A percentile compares a stretch with the other conserved stretches of the same genome.
These are phyloP conservation scores for Eurotiales sp. DNA, from an alignment of 2,329 filamentous ascomycete genomes.

Conservation along the genomic window DNA sequence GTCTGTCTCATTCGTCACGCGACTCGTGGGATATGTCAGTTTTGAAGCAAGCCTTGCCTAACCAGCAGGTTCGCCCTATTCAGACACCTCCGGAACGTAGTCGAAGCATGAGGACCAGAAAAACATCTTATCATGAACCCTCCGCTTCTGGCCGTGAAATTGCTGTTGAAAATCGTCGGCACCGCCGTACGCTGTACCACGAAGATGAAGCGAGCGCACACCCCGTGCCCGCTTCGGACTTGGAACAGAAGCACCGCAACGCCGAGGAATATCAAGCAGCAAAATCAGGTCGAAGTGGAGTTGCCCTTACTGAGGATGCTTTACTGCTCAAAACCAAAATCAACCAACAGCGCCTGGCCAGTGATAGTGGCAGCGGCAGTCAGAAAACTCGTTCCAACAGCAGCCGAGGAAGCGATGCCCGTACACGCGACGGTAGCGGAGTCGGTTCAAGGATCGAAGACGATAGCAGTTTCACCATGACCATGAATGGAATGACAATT, in stretches of 20 bases:
- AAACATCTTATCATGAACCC: conserved; percentile 34
- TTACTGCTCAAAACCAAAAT: conserved; percentile 29
- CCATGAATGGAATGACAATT: conserved; percentile 39
- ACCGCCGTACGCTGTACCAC: conserved; percentile 32
- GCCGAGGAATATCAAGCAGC: conserved; percentile 40
- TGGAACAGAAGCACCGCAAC: conserved; percentile 37
- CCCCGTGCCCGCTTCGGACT: conserved; percentile 11
- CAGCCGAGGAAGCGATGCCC: conserved; percentile 37
- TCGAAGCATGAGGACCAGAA: conserved; percentile 28
- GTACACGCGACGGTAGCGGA: conserved; percentile 31
- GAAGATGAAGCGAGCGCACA: conserved; percentile 16
- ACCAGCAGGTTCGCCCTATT: conserved; percentile 28
- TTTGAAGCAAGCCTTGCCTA: conserved; percentile 29
- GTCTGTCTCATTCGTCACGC: conserved; percentile 24
- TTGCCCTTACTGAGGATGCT: conserved; percentile 34
- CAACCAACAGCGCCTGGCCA: conserved; percentile 25
- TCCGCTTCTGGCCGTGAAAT: conserved; percentile 28
- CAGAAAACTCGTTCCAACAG: conserved; percentile 40
- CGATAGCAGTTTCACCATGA: conserved; percentile 37
- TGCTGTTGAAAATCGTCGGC: conserved; percentile 32
- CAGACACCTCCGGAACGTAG: conserved; percentile 30
- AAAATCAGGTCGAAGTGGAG: conserved; percentile 22
- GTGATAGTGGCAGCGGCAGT: conserved; percentile 39
- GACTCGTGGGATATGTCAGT: conserved; percentile 32
- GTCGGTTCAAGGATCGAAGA: conserved; percentile 32